These are phyloP conservation scores for Eucalyptus pauciflora DNA, from an alignment of 345 rosid genomes.

Conservation along the genomic window DNA sequence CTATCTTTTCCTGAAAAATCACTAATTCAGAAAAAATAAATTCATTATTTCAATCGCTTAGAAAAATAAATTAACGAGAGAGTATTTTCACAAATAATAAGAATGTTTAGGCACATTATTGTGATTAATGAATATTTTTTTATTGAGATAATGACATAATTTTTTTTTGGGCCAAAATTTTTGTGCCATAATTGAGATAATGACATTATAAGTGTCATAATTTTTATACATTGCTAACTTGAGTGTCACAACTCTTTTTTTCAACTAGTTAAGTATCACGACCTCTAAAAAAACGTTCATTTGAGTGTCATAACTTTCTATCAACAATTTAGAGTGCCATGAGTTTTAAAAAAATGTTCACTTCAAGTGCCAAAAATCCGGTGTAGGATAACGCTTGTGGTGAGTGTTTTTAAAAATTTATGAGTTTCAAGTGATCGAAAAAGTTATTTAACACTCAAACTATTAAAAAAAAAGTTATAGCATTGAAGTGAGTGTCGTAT, in stretches of 20 bases:
- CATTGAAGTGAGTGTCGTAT: neutral
- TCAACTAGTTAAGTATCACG: neutral
- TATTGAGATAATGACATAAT: neutral
- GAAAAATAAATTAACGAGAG: neutral
- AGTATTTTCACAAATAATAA: neutral
- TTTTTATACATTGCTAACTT: fast-evolving
- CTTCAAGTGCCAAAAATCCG: fast-evolving
- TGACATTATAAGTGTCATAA: fast-evolving
- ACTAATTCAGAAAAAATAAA: neutral
- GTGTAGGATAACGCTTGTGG: neutral
- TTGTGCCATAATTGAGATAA: too few relatives aligned
- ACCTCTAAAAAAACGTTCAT: neutral
- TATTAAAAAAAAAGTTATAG: fast-evolving
- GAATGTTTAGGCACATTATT: neutral
- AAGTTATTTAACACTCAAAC: neutral
- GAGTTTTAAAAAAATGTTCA: neutral
- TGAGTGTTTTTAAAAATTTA: neutral
- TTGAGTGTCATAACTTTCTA: neutral
- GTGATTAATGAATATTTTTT: neutral
- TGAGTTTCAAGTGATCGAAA: neutral
- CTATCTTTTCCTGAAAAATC: neutral
- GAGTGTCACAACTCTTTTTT: fast-evolving
- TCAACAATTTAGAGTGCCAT: too few relatives aligned
- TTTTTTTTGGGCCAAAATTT: too few relatives aligned
- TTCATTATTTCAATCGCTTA: neutral